Evolutionary conservation across 768 basidiomycete species (phyloP).

Genomic region (Termitomyces bulborhizus): DNA sequence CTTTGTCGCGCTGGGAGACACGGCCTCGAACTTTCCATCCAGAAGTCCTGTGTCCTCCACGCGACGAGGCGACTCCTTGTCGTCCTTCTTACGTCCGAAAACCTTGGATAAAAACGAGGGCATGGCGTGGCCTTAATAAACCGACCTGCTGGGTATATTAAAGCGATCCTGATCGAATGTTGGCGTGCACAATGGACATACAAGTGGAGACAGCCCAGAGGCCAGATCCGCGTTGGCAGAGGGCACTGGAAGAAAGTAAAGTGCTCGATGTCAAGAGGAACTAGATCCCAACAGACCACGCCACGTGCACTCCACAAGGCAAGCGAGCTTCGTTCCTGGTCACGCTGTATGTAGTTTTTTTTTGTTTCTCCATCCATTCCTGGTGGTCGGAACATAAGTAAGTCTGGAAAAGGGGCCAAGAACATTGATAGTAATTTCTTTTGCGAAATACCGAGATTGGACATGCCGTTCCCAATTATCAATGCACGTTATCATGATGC

Average conservation of each 20-base stretch:
- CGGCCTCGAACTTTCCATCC: constrained; percentile 71
- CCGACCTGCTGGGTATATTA: constrained; percentile 6
- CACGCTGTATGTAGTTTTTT: background rate
- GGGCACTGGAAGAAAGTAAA: constrained; percentile 3
- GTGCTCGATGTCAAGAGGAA: constrained; percentile 7
- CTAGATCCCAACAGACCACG: constrained; percentile 5
- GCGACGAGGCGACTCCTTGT: constrained; percentile 33
- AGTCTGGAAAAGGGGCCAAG: background rate
- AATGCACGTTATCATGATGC: background rate
- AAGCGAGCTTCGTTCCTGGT: constrained; percentile 10
- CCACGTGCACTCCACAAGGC: constrained; percentile 12
- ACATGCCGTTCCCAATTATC: background rate
- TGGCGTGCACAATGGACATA: constrained; percentile 3
- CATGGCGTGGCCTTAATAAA: constrained; percentile 33
- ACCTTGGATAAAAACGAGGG: constrained; percentile 75
- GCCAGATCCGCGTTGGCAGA: constrained; percentile 10
- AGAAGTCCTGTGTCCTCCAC: constrained; percentile 43
- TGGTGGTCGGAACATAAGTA: background rate
- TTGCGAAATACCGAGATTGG: background rate
- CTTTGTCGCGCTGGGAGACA: constrained; percentile 42
- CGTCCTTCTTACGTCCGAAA: constrained; percentile 66
- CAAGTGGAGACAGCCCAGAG: constrained; percentile 9
- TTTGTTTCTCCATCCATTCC: background rate
- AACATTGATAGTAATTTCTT: background rate
- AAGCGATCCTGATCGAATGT: constrained; percentile 2